Evolutionary conservation across 371 early-diverging fungal genomes (phyloP).

Genomic region (Nematocida parisii): DNA sequence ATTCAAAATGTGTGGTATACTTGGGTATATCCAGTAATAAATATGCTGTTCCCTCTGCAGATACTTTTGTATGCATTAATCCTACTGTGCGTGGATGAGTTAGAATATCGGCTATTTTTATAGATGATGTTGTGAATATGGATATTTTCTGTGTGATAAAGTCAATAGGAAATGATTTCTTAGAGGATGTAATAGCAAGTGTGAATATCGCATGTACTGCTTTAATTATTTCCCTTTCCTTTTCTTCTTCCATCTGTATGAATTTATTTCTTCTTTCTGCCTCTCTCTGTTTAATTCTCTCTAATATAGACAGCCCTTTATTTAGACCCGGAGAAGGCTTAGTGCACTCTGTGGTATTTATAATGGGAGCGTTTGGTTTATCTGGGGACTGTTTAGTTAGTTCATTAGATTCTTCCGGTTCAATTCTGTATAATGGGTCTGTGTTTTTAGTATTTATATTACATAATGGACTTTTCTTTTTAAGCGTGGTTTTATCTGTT

Average conservation of each 20-base stretch:
- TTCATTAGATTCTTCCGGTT: neutral
- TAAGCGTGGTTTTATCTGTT: neutral
- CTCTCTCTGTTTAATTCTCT: constrained; percentile 68
- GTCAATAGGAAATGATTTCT: constrained; percentile 28
- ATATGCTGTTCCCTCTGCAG: neutral
- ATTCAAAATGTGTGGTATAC: constrained; percentile 10
- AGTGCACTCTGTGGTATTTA: neutral
- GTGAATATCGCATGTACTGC: constrained; percentile 31
- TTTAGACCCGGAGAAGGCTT: neutral
- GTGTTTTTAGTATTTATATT: neutral
- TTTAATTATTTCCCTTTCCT: constrained; percentile 58
- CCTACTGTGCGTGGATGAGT: neutral
- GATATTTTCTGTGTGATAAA: constrained; percentile 23
- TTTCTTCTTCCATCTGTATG: constrained; percentile 57
- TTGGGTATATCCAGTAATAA: constrained; percentile 16
- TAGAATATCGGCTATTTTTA: constrained; percentile 35
- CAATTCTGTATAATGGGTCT: no score
- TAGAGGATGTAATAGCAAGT: constrained; percentile 16
- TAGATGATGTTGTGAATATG: neutral
- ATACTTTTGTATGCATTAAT: constrained; percentile 7
- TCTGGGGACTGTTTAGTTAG: neutral
- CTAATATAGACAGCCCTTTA: constrained; percentile 59
- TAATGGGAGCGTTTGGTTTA: neutral
- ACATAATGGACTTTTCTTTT: neutral
- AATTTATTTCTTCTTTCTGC: constrained; percentile 63